Base-by-base conservation (phyloP, 805 yeast species). In the Yamadazyma ubonensis region DNA sequence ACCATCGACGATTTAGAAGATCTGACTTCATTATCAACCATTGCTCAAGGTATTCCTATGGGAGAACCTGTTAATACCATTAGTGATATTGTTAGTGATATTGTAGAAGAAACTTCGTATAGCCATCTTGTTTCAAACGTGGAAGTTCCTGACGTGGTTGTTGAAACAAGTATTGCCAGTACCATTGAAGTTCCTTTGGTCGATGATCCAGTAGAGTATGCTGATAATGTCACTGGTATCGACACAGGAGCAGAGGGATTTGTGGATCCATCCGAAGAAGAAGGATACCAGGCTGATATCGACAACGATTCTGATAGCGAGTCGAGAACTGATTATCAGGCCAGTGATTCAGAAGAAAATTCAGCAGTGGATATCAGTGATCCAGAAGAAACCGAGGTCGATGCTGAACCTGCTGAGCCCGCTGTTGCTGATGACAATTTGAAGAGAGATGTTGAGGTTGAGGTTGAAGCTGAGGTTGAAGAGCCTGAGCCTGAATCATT, bases 1-100 rank as follows among this genome's bases (percentile, higher is more conserved):
- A 52, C 52, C 7, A 49, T 52, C 45, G 49, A 46, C 36, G 55
- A 53, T 26, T 59, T 58, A 54, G 47, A 33, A 16, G 37, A 29
- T 6, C 42, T 17, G 20, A 23, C 18, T 31, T 23, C 26, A 23
- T 5, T 29, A 9, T 17, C 28, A 10, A 30, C n/a, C 10, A 12
- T 37, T 11, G 21, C 43, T 29, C 9, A 19, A 10, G 16, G 29
- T 2, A 44, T 42, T 14, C 46, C 44, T 14, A 29, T 39, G 38
- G 45, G 33, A 6, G 46, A 42, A 28, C 41, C 43, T 4, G 36
- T 41, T 10, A 39, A 22, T 8, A 39, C 39, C 18, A 22, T 30
- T n/a, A 32, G 28, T 40, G 51, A 40, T 18, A 36, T 30, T 20
- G 36, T 30, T n/a, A 32, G 28, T 40, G 51, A 40, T 18, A 36